Base-by-base conservation (phyloP, 2,329 filamentous ascomycete genomes). In the Aureobasidium sp. region DNA sequence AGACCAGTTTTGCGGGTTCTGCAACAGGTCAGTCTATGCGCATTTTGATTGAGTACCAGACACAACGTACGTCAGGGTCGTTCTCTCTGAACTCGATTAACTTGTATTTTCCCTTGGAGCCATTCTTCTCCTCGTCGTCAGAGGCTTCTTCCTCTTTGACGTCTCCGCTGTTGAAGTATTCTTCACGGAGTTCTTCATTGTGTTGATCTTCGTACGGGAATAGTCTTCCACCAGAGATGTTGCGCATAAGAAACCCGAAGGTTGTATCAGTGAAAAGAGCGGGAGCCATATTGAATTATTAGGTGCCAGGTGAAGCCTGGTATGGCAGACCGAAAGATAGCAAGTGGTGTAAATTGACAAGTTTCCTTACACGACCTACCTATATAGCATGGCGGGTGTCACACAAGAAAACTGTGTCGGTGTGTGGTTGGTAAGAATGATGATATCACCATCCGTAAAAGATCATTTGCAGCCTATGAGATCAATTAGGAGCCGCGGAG, bases 1-100 rank as follows among this genome's bases (percentile, higher is more conserved):
- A 1, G 72, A 72, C 81, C 81, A 81, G 58, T 82, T 82, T 47
- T 74, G 72, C 10, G 75, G 77, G 36, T 79, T 79, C 51, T 66
- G 67, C 33, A 7, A n/a, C 20, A 50, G 18, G 15, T 61, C 45
- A 61, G 58, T 4, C 40, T 16, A 23, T 27, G 29, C 9, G 9
- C 25, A 18, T 3, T 4, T 13, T 38, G 4, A 20, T 20, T n/a
- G 20, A 4, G 3, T 31, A 27, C 9, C n/a, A 2, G n/a, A n/a
- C 38, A 16, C 53, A 27, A 51, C 53, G 8, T 65, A 65, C 62
- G 74, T 82, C 42, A 15, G 62, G 50, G 20, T 67, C 67, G 33
- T 65, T 29, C 18, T 62, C 45, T 23, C 58, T 54, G 47, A 65
- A 68, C 8, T 58, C 51, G 23, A 68, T 64, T 15, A 68, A n/a